Base-by-base conservation (phyloP, 257 asterid genomes). In the Buddleja alternifolia region DNA sequence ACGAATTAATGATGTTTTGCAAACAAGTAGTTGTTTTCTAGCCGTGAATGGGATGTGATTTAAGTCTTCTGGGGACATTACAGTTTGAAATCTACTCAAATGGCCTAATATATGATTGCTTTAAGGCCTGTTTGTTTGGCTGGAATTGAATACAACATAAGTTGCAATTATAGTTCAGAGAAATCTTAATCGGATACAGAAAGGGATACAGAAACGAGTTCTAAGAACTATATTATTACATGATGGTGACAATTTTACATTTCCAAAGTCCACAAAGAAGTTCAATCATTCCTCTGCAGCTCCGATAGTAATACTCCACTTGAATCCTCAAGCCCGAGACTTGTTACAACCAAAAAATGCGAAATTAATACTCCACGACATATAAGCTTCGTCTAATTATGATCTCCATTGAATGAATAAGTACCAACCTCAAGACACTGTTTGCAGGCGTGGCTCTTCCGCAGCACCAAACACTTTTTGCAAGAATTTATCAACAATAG, bases 401-500 rank as follows among this genome's bases (percentile, higher is more conserved):
- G 24, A 61, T 66, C 50, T 47, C 58, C 51, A 25, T 36, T 12
- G 45, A 40, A 39, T 23, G 9, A 44, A 39, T 63, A 57, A 15
- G 51, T 41, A 73, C 72, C 69, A 44, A 52, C 41, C 75, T 86
- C 80, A 89, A 82, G 90, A 69, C 50, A 75, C 86, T 11, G 80
- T 80, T 79, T 81, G 90, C 64, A 80, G 55, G 21, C 4, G 20
- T 29, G 81, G 77, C 74, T 82, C 90, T 45, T 78, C 85, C 55
- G 82, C 74, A 60, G 68, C 78, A 21, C 87, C 87, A 59, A 82
- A 77, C 56, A 73, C 79, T 60, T 63, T 66, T 3, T 63, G 83
- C 50, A 90, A 82, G 80, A 93, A 93, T 67, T 80, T 83, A 62
- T 81, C 87, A 47, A 94, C 86, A 57, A 87, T 71, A 9, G 96